A percentile compares a stretch with the other conserved stretches of the same genome.
These are phyloP conservation scores for Phalaenopsis equestris DNA, from an alignment of 106 monocot genomes.

Conservation along the genomic window DNA sequence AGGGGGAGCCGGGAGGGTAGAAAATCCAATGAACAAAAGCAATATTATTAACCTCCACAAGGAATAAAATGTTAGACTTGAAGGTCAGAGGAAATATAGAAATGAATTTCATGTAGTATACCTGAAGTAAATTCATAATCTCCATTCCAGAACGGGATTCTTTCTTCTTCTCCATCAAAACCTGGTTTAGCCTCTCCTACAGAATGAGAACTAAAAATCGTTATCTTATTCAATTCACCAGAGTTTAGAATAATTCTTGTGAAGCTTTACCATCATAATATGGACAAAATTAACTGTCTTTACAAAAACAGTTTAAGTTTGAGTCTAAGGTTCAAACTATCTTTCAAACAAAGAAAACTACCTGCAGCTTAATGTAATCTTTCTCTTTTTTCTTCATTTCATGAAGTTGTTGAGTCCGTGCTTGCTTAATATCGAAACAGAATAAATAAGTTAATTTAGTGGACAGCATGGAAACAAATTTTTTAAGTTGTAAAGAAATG, in stretches of 20 bases:
- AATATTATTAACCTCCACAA: not conserved
- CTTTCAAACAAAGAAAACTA: slow-evolving; percentile 14
- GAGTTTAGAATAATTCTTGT: not conserved
- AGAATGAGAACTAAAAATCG: slow-evolving; percentile 6
- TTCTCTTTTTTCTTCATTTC: slow-evolving; percentile 99
- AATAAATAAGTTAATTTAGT: not conserved
- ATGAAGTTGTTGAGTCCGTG: slow-evolving; percentile 94
- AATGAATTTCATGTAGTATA: slow-evolving; percentile 11
- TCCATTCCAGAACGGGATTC: slow-evolving; percentile 98
- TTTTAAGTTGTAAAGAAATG: not conserved
- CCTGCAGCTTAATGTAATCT: slow-evolving; percentile 99
- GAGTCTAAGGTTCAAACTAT: not conserved
- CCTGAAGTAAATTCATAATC: slow-evolving; percentile 99
- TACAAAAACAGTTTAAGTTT: not conserved
- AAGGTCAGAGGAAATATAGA: not conserved
- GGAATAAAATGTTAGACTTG: not conserved
- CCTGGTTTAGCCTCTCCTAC: slow-evolving; percentile 96
- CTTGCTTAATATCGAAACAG: slow-evolving; percentile 47
- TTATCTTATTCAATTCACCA: slow-evolving; percentile 5
- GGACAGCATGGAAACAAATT: not conserved
- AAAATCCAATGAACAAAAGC: not conserved
- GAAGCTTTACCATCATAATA: not conserved
- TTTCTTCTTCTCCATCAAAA: slow-evolving; percentile 98
- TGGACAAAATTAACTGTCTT: not conserved
- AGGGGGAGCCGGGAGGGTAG: not conserved